Base-by-base conservation (phyloP, 331 rosid genomes). In the Rosa hybrid region DNA sequence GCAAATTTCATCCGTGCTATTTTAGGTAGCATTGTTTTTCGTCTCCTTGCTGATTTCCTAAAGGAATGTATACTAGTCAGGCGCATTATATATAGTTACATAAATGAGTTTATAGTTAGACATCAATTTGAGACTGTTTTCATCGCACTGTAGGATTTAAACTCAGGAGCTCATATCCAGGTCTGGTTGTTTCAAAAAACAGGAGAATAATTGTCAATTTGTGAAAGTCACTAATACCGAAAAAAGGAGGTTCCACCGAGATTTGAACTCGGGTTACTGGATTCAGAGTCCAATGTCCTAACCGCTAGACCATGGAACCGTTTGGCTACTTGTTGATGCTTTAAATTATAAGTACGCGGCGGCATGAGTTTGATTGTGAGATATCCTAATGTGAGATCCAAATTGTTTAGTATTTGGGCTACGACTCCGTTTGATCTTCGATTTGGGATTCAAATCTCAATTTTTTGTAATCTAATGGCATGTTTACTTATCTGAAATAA, bases 251-350 rank as follows among this genome's bases (percentile, higher is more conserved):
- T 87, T 85, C 91, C 91, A 91, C 92, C 91, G 91, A 90, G 90
- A 91, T 20, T 91, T 88, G 94, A 91, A 91, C 90, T 89, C 90
- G 89, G 91, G 92, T 88, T 89, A 89, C 90, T 90, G 86, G 90
- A 91, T 93, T 93, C 92, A 93, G 92, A 91, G 97, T 91, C 97
- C 87, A 90, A 91, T 87, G 94, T 89, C 90, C 97, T 91, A 18
- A 91, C 95, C 98, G 73, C 94, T 90, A 91, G 92, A 94, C 94
- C 94, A 93, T 92, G 88, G 94, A 79, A 79, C 82, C 82, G 12
- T 8, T 11, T 12, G 2, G 53, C 0, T 48, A 48, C 0, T 11
- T 1, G 4, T 48, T 48, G 16, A 1, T 2, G 16, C 46, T 7
- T 42, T 42, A 42, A 30, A 30, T 30, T 30, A 30, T 30, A 30